Evolutionary conservation across 371 early-diverging fungal species (phyloP).

Genomic region (Lichtheimia ramosa): DNA sequence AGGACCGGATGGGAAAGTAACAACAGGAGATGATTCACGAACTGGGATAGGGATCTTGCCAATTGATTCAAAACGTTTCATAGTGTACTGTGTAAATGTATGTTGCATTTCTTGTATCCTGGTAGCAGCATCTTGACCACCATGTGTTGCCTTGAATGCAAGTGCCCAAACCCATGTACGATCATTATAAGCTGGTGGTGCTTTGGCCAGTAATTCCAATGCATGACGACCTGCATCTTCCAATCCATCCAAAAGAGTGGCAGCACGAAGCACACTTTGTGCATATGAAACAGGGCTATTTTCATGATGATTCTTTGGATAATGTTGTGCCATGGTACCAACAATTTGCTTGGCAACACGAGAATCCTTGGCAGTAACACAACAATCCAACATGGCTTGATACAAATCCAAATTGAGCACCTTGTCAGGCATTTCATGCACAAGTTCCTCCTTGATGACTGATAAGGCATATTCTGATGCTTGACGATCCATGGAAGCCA

Average conservation of each 20-base stretch:
- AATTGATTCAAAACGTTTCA: constrained; percentile 36
- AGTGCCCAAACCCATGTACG: constrained; percentile 20
- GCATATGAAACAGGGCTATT: background rate
- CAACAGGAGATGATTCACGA: constrained; percentile 24
- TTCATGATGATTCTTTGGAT: background rate
- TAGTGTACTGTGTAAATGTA: constrained; percentile 41
- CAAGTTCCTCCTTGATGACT: constrained; percentile 37
- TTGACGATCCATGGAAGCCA: constrained; percentile 32
- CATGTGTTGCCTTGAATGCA: constrained; percentile 8
- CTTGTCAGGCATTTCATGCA: constrained; percentile 23
- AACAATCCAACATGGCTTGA: constrained; percentile 43
- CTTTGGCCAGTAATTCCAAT: constrained; percentile 16
- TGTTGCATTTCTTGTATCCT: constrained; percentile 17
- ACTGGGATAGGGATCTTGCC: constrained; percentile 47
- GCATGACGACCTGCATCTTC: constrained; percentile 3
- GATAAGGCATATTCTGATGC: constrained; percentile 40
- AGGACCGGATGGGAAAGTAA: constrained; percentile 49
- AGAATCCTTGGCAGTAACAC: constrained; percentile 28
- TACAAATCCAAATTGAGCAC: constrained; percentile 24
- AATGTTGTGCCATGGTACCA: background rate
- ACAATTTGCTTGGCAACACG: constrained; percentile 4
- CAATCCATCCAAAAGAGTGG: constrained; percentile 8
- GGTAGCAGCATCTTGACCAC: constrained; percentile 3
- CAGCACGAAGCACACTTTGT: constrained; percentile 8
- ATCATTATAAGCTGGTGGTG: constrained; percentile 11